phyloP scores from a whole-genome alignment of 2,329 filamentous ascomycete genomes.

The Cladosporium halotolerans region DNA sequence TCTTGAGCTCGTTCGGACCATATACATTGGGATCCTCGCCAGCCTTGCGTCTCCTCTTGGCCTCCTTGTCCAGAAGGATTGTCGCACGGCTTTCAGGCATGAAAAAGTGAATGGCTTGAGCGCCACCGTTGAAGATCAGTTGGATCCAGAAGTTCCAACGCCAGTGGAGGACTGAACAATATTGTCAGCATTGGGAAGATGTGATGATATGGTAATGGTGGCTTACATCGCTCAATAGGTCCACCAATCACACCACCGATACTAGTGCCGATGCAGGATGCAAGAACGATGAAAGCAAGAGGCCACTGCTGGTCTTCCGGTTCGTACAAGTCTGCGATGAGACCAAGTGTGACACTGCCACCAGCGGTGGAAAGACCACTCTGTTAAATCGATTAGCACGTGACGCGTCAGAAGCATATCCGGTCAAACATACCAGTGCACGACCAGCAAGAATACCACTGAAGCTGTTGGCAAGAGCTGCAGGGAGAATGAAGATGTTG shows the following conservation, averaged over 20 bases:
- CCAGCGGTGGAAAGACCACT: slow-evolving; percentile 53
- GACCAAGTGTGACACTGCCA: slow-evolving; percentile 55
- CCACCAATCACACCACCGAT: slow-evolving; percentile 19
- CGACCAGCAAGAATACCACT: slow-evolving; percentile 37
- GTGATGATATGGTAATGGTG: not conserved
- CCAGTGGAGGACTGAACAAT: slow-evolving; percentile 49
- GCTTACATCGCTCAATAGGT: slow-evolving; percentile 29
- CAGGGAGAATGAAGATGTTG: slow-evolving; percentile 43
- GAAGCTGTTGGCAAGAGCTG: slow-evolving; percentile 35
- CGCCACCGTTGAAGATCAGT: slow-evolving; percentile 65
- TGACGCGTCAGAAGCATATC: not conserved
- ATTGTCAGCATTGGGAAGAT: not conserved
- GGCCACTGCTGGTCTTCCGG: slow-evolving; percentile 51
- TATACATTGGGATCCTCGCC: slow-evolving; percentile 56
- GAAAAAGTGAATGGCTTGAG: slow-evolving; percentile 61
- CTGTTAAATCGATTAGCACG: not conserved
- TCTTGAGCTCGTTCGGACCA: slow-evolving; percentile 62
- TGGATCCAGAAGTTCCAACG: slow-evolving; percentile 78
- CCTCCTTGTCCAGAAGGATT: slow-evolving; percentile 68
- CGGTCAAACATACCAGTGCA: slow-evolving; percentile 25
- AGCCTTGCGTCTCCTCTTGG: slow-evolving; percentile 61
- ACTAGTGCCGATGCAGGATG: slow-evolving; percentile 17
- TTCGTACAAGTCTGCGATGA: slow-evolving; percentile 57
- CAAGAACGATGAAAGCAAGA: slow-evolving; percentile 48
- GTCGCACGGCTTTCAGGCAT: slow-evolving; percentile 69